These are phyloP conservation scores for Lactifluus piperatus DNA, from an alignment of 768 basidiomycete genomes.

Conservation along the genomic window DNA sequence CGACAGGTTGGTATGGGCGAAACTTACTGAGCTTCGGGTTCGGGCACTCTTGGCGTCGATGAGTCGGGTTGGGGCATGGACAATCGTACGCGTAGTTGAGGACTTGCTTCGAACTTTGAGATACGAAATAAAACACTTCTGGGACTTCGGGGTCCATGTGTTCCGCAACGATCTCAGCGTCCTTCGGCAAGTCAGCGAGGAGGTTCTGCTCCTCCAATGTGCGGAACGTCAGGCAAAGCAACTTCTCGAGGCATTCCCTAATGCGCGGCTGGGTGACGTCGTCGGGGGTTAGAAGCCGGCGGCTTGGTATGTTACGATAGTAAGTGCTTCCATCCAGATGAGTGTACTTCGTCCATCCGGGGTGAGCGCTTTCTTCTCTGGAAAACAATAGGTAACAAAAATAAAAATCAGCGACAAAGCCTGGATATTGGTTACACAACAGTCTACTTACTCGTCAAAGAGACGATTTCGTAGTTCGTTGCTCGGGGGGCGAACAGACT, in stretches of 20 bases:
- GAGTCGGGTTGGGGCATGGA: background rate
- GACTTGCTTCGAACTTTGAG: background rate
- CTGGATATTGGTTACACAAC: background rate
- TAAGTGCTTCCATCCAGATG: background rate
- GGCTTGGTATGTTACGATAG: background rate
- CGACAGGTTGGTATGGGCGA: background rate
- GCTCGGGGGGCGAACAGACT: background rate
- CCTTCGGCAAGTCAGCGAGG: background rate
- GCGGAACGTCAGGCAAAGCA: background rate
- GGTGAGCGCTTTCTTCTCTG: background rate
- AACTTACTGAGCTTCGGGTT: background rate
- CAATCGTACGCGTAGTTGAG: slow-evolving; percentile 5
- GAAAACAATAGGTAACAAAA: too few species aligned
- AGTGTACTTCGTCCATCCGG: background rate
- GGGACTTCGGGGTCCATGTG: slow-evolving; percentile 8
- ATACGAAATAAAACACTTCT: slow-evolving; percentile 5
- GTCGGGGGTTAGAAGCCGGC: background rate
- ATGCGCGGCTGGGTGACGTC: slow-evolving; percentile 7
- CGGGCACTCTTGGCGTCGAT: background rate
- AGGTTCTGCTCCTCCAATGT: background rate
- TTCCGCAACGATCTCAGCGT: slow-evolving; percentile 6
- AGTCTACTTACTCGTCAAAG: background rate
- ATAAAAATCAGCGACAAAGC: background rate
- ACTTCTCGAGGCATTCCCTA: background rate
- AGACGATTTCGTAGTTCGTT: background rate